Percentiles rank a stretch among this genome's conserved stretches.
phyloP scores from a whole-genome alignment of 345 rosid species.

The Melaleuca quinquenervia region DNA sequence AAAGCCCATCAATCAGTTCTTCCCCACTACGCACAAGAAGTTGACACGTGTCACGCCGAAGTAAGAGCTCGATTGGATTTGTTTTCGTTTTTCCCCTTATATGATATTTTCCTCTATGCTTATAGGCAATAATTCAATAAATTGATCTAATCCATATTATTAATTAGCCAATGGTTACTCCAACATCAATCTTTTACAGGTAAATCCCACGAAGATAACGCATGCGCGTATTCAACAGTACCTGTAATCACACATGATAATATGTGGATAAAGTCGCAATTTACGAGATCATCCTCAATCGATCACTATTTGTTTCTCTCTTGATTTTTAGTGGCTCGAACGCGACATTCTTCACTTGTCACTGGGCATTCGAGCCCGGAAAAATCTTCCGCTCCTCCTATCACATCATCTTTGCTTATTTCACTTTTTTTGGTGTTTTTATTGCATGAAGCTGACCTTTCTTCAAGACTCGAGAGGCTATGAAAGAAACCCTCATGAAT shows the following conservation, averaged over 20 bases:
- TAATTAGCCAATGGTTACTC: neutral
- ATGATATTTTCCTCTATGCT: too few relatives aligned
- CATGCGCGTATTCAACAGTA: neutral
- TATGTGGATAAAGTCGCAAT: neutral
- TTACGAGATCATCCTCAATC: neutral
- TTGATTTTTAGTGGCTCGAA: neutral
- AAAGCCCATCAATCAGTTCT: neutral
- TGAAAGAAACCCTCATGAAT: neutral
- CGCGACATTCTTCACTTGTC: neutral
- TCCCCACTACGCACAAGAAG: neutral
- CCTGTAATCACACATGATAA: too few relatives aligned
- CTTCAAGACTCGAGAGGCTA: neutral
- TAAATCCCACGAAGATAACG: neutral
- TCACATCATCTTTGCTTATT: neutral
- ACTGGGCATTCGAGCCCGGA: neutral
- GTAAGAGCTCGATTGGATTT: accelerated
- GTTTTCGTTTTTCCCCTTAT: too few relatives aligned
- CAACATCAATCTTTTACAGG: too few relatives aligned
- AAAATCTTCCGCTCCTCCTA: accelerated
- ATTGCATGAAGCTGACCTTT: neutral
- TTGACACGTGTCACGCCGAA: neutral
- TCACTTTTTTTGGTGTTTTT: neutral
- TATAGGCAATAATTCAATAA: too few relatives aligned
- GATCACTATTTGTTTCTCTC: neutral
- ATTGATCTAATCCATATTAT: neutral